Percentiles rank a stretch among this genome's conserved stretches.
Conservation (phyloP, 1,284 basidiomycete species). For the Gomphus bonarii region DNA sequence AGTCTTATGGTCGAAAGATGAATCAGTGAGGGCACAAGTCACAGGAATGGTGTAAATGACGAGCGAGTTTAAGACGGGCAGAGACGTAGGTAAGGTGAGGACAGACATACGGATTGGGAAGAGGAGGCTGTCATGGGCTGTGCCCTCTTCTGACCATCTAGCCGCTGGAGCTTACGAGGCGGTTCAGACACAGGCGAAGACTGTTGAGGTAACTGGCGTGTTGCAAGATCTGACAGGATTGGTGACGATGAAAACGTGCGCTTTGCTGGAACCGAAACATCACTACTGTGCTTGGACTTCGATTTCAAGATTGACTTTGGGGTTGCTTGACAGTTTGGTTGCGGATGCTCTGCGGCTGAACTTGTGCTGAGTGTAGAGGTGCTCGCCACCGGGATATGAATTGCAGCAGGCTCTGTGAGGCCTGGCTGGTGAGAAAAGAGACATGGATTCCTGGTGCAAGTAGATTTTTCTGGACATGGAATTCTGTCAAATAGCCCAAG, state of each 20-base stretch:
- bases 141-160: slow-evolving; percentile 31
- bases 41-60: background rate
- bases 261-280: slow-evolving; percentile 23
- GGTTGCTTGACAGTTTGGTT: slow-evolving; percentile 1
- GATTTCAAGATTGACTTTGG: slow-evolving; percentile 24
- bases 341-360: no score
- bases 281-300: slow-evolving; percentile 7
- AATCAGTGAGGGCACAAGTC: background rate
- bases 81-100: slow-evolving; percentile 4
- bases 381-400: slow-evolving; percentile 24
- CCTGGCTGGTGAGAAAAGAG: slow-evolving; percentile 50
- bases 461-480: slow-evolving; percentile 47
- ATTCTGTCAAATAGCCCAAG: slow-evolving; percentile 46
- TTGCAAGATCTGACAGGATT: slow-evolving; percentile 9
- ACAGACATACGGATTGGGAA: slow-evolving; percentile 18
- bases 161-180: slow-evolving; percentile 50
- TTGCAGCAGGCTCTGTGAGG: slow-evolving; percentile 25
- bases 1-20: slow-evolving; percentile 24
- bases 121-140: slow-evolving; percentile 30
- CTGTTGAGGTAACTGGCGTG: background rate
- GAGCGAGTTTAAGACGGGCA: background rate
- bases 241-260: slow-evolving; percentile 14
- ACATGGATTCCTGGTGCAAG: slow-evolving; percentile 45
- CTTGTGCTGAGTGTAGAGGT: slow-evolving; percentile 3
- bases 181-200: slow-evolving; percentile 29